These are phyloP conservation scores for Elongisporangium anandrum DNA, from an alignment of 352 stramenopile species.

Conservation along the genomic window DNA sequence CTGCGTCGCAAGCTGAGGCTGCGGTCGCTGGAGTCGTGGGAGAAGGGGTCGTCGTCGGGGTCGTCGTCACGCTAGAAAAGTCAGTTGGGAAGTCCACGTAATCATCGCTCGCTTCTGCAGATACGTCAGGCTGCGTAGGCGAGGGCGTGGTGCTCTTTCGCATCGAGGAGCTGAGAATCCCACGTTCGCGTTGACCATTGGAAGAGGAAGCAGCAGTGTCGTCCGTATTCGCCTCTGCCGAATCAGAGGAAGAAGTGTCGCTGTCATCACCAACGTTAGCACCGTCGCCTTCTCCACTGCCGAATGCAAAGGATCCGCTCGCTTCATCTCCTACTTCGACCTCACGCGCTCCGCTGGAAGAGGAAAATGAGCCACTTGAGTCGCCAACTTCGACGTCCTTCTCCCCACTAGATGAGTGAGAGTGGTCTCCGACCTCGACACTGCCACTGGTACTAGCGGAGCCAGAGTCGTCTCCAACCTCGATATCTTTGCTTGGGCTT, in stretches of 20 bases:
- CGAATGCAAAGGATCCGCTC: background rate
- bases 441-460: no score
- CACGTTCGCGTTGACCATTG: background rate
- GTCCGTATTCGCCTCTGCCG: no score
- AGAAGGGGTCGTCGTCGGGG: background rate
- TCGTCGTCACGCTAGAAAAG: background rate
- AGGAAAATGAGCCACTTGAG: background rate
- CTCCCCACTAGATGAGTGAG: background rate
- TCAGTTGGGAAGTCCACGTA: background rate
- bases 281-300: background rate
- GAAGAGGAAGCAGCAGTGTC: no score
- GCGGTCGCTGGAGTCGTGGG: background rate
- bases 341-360: background rate
- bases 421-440: background rate
- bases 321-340: background rate
- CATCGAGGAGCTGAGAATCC: background rate
- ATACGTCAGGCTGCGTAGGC: background rate
- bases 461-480: background rate
- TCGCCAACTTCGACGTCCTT: background rate
- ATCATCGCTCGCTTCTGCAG: background rate
- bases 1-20: conserved; percentile 2
- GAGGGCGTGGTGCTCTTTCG: background rate
- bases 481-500: background rate
- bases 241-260: background rate
- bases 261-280: background rate